These are phyloP conservation scores for Neocucurbitaria cava DNA, from an alignment of 2,329 filamentous ascomycete species.

Conservation along the genomic window DNA sequence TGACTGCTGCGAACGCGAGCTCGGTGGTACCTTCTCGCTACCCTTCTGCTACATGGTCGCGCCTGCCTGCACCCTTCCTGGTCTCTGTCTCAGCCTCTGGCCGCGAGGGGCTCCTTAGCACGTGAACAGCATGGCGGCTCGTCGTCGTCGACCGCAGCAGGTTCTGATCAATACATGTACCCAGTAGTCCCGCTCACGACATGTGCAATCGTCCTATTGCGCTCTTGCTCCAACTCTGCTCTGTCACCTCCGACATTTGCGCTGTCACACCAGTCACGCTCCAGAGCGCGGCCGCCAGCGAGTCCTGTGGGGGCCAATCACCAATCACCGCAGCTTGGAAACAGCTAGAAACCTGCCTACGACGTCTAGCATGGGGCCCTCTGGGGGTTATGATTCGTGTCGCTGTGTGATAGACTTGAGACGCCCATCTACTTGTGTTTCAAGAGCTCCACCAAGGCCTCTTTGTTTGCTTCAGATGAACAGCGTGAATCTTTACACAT, in stretches of 20 bases:
- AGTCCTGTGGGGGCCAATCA: constrained; percentile 39
- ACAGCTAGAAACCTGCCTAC: constrained; percentile 42
- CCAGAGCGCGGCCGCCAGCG: constrained; percentile 26
- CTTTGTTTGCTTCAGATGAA: background rate
- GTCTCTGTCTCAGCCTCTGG: constrained; percentile 1
- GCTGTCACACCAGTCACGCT: constrained; percentile 37
- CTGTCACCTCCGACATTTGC: constrained; percentile 5
- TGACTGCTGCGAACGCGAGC: background rate
- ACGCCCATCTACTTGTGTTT: constrained; percentile 14
- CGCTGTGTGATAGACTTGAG: constrained; percentile 16
- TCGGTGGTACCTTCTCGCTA: background rate
- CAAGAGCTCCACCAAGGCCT: background rate
- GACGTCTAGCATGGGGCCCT: constrained; percentile 15
- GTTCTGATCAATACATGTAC: constrained; percentile 1
- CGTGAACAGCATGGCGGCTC: constrained; percentile 17
- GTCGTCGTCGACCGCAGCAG: background rate
- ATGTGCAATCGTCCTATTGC: constrained; percentile 5
- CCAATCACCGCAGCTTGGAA: constrained; percentile 43
- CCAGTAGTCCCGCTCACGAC: constrained; percentile 8
- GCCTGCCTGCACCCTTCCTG: background rate
- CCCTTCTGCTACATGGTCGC: background rate
- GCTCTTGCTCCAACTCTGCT: constrained; percentile 4
- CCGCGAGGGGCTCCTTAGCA: constrained; percentile 21
- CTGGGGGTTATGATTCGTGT: constrained; percentile 33
- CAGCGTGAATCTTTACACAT: background rate